Base-by-base conservation (phyloP, 2,329 filamentous ascomycete genomes). In the Apiospora malaysiana region DNA sequence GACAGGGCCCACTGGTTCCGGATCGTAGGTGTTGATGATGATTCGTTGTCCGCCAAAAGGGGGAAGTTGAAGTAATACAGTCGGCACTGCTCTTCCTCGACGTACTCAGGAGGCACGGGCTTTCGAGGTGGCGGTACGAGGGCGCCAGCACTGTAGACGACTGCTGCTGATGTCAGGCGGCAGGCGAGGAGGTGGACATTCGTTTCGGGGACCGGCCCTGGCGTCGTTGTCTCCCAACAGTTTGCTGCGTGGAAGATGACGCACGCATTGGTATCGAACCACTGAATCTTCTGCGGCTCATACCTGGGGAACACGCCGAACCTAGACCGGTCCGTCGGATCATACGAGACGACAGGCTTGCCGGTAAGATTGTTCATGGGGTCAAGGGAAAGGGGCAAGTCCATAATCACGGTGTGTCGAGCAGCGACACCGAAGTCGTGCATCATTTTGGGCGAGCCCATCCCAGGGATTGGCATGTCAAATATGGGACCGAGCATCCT, bases 191-290 rank as follows among this genome's bases (percentile, higher is more conserved):
- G 86, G 75, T 91, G 90, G 5, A 93, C 89, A 0, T 84, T 83
- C 75, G 71, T 81, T 75, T 73, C 75, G 10, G 59, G 65, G 25
- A 42, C 73, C 51, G 70, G 81, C 72, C 14, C 77, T 76, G 25
- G 78, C 74, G 1, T 76, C 37, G 21, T 80, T 72, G 86, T 84
- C 69, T 93, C 90, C 92, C 91, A 94, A 1, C 88, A 88, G 74
- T 92, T 93, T 0, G 90, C 91, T 0, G 91, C 92, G 75, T 93
- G 92, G 72, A 93, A 92, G 63, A 93, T 91, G 75, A 90, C 90
- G 75, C 90, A 93, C 7, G 89, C 84, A 14, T 87, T 86, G 0
- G 91, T 92, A 79, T 91, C 87, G 72, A 91, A 93, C 91, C 91
- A 93, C 12, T 85, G 84, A 2, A 92, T 84, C 0, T 82, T 80